Percentiles rank a stretch among this genome's conserved stretches.
These are phyloP conservation scores for Penicillium parvum DNA, from an alignment of 495 filamentous ascomycete species.

Conservation along the genomic window DNA sequence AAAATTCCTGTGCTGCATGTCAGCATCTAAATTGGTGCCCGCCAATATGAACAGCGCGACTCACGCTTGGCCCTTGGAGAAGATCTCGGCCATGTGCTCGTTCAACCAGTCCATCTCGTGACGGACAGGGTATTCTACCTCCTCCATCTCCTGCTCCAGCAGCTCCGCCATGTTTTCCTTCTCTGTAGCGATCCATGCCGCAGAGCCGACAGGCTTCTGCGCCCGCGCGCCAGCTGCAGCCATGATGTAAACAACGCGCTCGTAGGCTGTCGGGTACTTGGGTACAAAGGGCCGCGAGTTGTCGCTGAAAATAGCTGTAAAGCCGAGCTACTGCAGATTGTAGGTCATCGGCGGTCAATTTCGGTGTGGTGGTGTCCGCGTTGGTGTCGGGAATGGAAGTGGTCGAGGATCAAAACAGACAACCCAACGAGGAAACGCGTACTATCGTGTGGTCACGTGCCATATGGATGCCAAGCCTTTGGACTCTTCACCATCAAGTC, in stretches of 20 bases:
- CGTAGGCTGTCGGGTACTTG: not conserved
- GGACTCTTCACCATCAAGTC: not conserved
- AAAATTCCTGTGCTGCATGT: conserved; percentile 60
- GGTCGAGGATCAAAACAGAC: conserved; percentile 26
- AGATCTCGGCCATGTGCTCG: conserved; percentile 94
- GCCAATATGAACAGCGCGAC: conserved; percentile 27
- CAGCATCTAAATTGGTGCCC: conserved; percentile 23
- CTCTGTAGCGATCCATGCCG: conserved; percentile 64
- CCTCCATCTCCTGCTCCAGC: conserved; percentile 71
- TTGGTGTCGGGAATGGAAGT: conserved; percentile 13
- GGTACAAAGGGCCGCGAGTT: not conserved
- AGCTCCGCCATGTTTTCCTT: conserved; percentile 59
- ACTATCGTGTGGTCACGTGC: conserved; percentile 18
- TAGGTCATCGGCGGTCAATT: conserved; percentile 7
- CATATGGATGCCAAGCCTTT: not conserved
- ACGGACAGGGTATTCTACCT: conserved; percentile 80
- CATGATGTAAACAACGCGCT: conserved; percentile 48
- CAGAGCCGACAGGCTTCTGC: conserved; percentile 57
- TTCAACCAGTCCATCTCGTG: conserved; percentile 96
- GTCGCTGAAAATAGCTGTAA: not conserved
- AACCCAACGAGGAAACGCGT: conserved; percentile 21
- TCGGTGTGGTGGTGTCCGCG: conserved; percentile 6
- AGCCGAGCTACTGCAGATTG: not conserved
- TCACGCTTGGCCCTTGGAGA: conserved; percentile 78
- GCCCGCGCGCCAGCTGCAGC: conserved; percentile 43